Conservation (phyloP, 306 rosid genomes). For the Begonia fuchsioides region DNA sequence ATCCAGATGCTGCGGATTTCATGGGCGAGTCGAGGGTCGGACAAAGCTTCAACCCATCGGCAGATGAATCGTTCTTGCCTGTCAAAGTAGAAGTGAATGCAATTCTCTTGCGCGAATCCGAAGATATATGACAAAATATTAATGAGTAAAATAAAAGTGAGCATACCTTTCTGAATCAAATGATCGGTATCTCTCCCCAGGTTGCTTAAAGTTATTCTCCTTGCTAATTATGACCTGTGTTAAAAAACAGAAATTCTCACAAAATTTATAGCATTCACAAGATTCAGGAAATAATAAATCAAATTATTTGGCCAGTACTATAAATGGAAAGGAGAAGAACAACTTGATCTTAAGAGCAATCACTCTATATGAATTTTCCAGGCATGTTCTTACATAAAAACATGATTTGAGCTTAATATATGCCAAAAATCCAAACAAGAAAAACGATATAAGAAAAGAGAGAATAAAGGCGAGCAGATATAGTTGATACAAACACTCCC, state of each 20-base stretch:
- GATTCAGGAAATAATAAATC: background rate
- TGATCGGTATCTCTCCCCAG: slow-evolving; percentile 89
- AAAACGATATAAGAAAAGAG: too few species aligned
- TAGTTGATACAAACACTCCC: too few species aligned
- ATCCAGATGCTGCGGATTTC: slow-evolving; percentile 88
- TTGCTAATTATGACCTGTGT: slow-evolving; percentile 45
- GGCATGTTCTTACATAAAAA: too few species aligned
- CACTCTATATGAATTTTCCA: too few species aligned
- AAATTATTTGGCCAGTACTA: background rate
- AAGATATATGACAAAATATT: background rate
- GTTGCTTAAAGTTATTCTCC: slow-evolving; percentile 85
- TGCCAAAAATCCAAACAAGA: too few species aligned
- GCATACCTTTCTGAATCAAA: slow-evolving; percentile 67
- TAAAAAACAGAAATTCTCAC: background rate
- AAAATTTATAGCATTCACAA: background rate
- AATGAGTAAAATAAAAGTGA: background rate
- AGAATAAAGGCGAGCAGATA: too few species aligned
- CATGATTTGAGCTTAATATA: too few species aligned
- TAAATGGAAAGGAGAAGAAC: background rate
- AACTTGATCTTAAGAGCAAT: background rate
- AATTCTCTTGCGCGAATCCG: background rate
- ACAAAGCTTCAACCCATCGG: slow-evolving; percentile 60
- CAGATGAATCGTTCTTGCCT: slow-evolving; percentile 75
- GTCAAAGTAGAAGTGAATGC: slow-evolving; percentile 1
- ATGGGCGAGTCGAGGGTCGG: slow-evolving; percentile 70